These are phyloP conservation scores for Chrysoporthe deuterocubensis DNA, from an alignment of 2,329 filamentous ascomycete species.

Conservation along the genomic window DNA sequence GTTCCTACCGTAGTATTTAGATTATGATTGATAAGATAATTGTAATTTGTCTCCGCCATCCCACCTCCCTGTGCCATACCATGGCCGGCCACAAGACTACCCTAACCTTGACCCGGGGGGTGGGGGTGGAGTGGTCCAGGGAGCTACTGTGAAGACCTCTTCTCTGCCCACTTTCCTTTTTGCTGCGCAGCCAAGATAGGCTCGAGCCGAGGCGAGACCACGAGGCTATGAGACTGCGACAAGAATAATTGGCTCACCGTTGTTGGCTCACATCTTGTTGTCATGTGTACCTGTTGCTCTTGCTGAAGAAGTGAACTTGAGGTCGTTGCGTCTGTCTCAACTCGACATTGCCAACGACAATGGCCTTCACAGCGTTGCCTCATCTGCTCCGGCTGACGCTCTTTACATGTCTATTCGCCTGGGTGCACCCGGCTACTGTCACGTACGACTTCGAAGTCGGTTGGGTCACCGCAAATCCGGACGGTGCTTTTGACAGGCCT, in stretches of 20 bases:
- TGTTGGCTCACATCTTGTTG: too few relatives aligned
- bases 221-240: not conserved
- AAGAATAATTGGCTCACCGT: not conserved
- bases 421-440: constrained; percentile 17
- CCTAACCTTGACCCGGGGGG: not conserved
- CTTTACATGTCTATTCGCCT: constrained; percentile 3
- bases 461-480: constrained; percentile 75
- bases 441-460: constrained; percentile 57
- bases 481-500: constrained; percentile 66
- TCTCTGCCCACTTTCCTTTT: not conserved
- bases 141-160: not conserved
- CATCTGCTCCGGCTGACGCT: constrained; percentile 8
- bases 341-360: not conserved
- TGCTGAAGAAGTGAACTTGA: not conserved
- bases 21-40: not conserved
- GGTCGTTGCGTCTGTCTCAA: not conserved
- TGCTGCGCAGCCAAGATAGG: too few relatives aligned
- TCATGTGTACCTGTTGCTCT: too few relatives aligned
- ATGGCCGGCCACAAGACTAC: not conserved
- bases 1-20: not conserved
- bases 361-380: constrained; percentile 1
- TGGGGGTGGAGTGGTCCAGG: not conserved
- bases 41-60: not conserved
- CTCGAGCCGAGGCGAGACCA: not conserved
- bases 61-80: not conserved